Base-by-base conservation (phyloP, 805 yeast species). In the Yarrowia bubula region DNA sequence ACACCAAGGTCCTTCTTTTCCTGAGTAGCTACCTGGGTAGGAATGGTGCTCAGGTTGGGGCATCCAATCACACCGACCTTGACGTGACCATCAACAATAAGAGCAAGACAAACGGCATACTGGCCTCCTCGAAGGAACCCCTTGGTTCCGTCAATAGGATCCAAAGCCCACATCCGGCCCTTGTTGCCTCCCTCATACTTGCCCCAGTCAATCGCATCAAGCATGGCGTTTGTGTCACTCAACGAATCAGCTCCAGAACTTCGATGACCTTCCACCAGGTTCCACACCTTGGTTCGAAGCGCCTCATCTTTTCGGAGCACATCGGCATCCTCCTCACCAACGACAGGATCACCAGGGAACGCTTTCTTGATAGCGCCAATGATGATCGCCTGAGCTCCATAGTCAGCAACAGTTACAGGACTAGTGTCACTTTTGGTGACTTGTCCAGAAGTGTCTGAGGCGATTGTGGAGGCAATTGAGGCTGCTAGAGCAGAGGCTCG, bases 81-180 rank as follows among this genome's bases (percentile, higher is more conserved):
- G 1, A 91, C 96, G 58, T 84, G 80, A 13, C 97, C 96, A 72
- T 92, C 88, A 35, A 86, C 96, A 53, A 95, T 86, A 69, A 95
- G 78, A 0, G 96, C 98, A 50, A 95, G 79, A 74, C 99, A 95
- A 1, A 95, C 96, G 1, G 99, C 98, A 75, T 91, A 95, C 74
- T 95, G 99, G 69, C 92, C 98, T 53, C 97, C 96, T 73, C 99
- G 82, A 64, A 95, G 78, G 74, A 95, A 95, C 0, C 99, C 99
- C 75, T 87, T 95, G 18, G 99, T 95, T 8, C 99, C 99, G 73
- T 95, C 99, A 68, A 95, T 92, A 43, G 99, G 99, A 73, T 95
- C 99, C 72, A 95, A 78, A 0, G 98, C 96, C 99, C 99, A 95
- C 74, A 90, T 86, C 67, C 99, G 81, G 28, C 96, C 96, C 41